Evolutionary conservation across 768 basidiomycete species (phyloP), one percentile per base, ranked within the genome.

Genomic region (Lenzites betulinus): DNA sequence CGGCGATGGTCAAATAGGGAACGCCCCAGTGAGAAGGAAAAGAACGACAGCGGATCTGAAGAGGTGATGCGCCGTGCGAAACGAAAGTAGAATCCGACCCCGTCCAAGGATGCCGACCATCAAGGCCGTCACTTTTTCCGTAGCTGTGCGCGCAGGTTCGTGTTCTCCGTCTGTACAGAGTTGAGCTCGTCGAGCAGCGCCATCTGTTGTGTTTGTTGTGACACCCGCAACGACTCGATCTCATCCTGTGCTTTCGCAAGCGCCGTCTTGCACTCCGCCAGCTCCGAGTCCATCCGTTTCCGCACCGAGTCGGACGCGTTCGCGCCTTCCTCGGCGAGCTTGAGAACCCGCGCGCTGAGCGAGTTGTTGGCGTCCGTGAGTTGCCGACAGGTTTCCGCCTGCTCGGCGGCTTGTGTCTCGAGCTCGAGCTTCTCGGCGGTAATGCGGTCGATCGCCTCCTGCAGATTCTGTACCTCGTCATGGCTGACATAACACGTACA

Each of bases 101-200:
- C n/a, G 22, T 15, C 22, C 28, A 33, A 23, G 18, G 15, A 26
- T 26, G 26, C 35, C 47, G 47, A 47, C 52, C 56, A 26, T 58
- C 51, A 57, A 57, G 51, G 54, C 51, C 46, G 47, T 60, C 55
- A 65, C 60, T 60, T 64, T 62, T 68, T 68, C 58, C 91, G 81
- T 65, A 94, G 67, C 72, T 93, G 92, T 33, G 85, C 83, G 44
- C 89, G 81, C 60, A 94, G 70, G 39, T 72, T 83, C 41, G 76
- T 79, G 67, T 94, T 93, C 75, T 93, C 91, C 57, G 82, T 87
- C 76, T 93, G 91, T 75, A 89, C 81, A 52, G 82, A 79, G 71
- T 92, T 94, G 67, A 96, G 80, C 76, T 96, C 93, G 69, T 97
- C 94, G 43, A 99, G 79, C 55, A 99, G 70, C 33, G 89, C 88